Percentiles rank a stretch among this genome's conserved stretches.
phyloP scores from a whole-genome alignment of 352 stramenopile genomes.

The Globisporangium mamillatum region DNA sequence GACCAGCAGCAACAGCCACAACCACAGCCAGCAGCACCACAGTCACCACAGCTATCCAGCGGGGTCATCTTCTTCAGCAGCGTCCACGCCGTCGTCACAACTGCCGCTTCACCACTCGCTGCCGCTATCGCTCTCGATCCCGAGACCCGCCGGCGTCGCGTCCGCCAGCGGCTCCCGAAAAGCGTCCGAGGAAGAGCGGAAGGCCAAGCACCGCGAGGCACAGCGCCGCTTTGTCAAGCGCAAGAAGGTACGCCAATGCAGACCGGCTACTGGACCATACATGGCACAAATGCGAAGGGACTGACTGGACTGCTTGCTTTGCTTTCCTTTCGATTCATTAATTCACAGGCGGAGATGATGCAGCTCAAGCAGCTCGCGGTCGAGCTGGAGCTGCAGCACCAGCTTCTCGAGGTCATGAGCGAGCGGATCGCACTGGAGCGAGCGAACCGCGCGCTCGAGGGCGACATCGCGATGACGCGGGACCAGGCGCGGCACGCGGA shows the following conservation, averaged over 20 bases:
- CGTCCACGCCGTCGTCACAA: background rate
- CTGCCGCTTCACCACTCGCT: conserved; percentile 16
- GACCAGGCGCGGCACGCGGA: conserved; percentile 5
- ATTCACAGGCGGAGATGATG: conserved; percentile 18
- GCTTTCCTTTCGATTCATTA: background rate
- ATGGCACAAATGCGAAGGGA: background rate
- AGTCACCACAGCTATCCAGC: background rate
- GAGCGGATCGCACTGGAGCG: conserved; percentile 9
- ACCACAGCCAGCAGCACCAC: background rate
- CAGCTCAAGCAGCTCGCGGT: conserved; percentile 23
- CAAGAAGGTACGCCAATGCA: conserved; percentile 37
- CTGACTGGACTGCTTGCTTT: background rate
- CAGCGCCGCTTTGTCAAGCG: conserved; percentile 48
- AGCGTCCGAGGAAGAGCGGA: conserved; percentile 44
- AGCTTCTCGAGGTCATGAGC: conserved; percentile 15
- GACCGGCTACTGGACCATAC: no score
- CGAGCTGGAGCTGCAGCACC: conserved; percentile 22
- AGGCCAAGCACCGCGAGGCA: conserved; percentile 51
- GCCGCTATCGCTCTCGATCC: conserved; percentile 18
- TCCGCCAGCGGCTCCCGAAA: conserved; percentile 12
- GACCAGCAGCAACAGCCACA: background rate
- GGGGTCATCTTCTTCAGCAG: background rate
- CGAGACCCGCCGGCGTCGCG: conserved; percentile 1
- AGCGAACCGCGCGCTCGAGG: conserved; percentile 13
- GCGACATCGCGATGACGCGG: conserved; percentile 9